These are phyloP conservation scores for Aspergillus texensis DNA, from an alignment of 2,329 filamentous ascomycete genomes.

Conservation along the genomic window DNA sequence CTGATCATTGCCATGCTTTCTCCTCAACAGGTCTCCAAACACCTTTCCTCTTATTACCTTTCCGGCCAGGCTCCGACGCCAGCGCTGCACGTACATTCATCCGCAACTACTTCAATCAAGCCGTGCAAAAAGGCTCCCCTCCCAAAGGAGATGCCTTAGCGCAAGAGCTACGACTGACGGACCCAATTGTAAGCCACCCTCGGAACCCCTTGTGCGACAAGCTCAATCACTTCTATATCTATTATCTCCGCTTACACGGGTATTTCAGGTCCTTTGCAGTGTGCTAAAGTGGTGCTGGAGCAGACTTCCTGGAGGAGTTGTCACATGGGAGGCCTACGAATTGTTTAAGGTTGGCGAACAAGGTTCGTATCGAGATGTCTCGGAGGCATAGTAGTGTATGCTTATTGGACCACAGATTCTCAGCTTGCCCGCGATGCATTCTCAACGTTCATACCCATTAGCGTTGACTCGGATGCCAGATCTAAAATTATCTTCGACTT, in stretches of 20 bases:
- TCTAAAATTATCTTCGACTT: conserved; percentile 93
- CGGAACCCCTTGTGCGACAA: background rate
- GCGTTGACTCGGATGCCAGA: conserved; percentile 82
- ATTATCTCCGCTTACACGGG: conserved; percentile 14
- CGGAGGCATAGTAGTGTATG: conserved; percentile 20
- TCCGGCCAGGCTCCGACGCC: conserved; percentile 88
- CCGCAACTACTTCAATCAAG: conserved; percentile 83
- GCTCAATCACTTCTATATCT: background rate
- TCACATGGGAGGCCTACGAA: conserved; percentile 97
- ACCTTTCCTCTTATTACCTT: conserved; percentile 91
- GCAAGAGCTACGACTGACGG: conserved; percentile 88
- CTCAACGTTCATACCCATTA: conserved; percentile 92
- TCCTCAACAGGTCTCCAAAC: conserved; percentile 71
- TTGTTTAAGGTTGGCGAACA: conserved; percentile 92
- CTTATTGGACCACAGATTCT: conserved; percentile 66
- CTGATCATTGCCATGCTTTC: conserved; percentile 33
- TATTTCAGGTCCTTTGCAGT: conserved; percentile 77
- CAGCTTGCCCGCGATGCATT: conserved; percentile 90
- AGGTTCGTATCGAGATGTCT: conserved; percentile 57
- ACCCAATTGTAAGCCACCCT: conserved; percentile 75
- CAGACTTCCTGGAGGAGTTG: conserved; percentile 83
- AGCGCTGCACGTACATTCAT: conserved; percentile 91
- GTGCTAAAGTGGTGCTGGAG: conserved; percentile 99
- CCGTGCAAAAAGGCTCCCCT: conserved; percentile 59
- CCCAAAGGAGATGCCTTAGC: conserved; percentile 69